These are phyloP conservation scores for Alternaria sp. DNA, from an alignment of 2,329 filamentous ascomycete species.

Conservation along the genomic window DNA sequence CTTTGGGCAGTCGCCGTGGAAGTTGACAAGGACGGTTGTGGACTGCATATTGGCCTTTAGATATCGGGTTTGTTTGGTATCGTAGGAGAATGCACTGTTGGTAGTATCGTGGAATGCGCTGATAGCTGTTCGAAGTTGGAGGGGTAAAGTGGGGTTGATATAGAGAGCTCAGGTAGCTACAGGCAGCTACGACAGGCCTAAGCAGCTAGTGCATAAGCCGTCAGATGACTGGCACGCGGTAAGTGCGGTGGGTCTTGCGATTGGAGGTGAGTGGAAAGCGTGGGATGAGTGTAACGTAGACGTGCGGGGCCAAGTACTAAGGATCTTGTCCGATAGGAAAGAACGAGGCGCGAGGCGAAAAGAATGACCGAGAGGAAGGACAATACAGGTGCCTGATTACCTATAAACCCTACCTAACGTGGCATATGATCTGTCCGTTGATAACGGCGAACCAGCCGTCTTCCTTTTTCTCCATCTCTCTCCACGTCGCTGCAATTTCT, in stretches of 20 bases:
- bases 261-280: conserved; percentile 29
- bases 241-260: conserved; percentile 27
- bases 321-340: conserved; percentile 3
- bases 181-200: conserved; percentile 29
- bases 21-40: conserved; percentile 40
- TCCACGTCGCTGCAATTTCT: conserved; percentile 51
- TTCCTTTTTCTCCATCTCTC: conserved; percentile 53
- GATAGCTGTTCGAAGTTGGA: conserved; percentile 27
- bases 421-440: conserved; percentile 55
- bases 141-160: conserved; percentile 51
- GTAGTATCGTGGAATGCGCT: conserved; percentile 11
- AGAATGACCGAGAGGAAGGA: conserved; percentile 5
- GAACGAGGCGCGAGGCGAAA: background rate
- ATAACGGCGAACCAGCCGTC: conserved; percentile 55
- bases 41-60: conserved; percentile 36
- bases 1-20: conserved; percentile 52
- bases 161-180: conserved; percentile 27
- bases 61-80: background rate
- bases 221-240: conserved; percentile 45
- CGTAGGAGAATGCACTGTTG: background rate
- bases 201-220: conserved; percentile 35
- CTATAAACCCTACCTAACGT: conserved; percentile 26
- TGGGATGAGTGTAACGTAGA: conserved; percentile 17
- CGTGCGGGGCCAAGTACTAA: conserved; percentile 3
- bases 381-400: background rate